phyloP scores from a whole-genome alignment of 2,329 filamentous ascomycete species.

The Fusarium ramigenum region DNA sequence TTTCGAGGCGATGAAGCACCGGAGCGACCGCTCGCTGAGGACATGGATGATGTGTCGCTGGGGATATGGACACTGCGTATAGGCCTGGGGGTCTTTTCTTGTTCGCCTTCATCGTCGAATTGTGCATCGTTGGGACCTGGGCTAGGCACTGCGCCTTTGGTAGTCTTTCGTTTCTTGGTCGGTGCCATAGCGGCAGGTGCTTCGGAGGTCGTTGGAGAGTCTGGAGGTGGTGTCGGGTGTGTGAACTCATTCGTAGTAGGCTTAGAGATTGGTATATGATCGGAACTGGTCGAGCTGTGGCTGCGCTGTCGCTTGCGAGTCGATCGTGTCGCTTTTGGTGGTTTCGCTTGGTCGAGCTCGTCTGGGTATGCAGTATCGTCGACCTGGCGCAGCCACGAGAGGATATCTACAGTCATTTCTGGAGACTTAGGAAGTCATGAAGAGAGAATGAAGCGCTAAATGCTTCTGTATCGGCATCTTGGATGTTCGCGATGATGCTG shows the following conservation, averaged over 20 bases:
- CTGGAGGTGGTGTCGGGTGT: neutral
- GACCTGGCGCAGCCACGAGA: neutral
- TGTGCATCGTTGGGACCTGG: neutral
- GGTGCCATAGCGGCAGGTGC: neutral
- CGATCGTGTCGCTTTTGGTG: neutral
- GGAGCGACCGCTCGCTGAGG: neutral
- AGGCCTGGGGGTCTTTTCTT: neutral
- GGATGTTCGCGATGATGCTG: neutral
- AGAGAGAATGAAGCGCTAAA: accelerated
- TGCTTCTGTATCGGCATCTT: neutral
- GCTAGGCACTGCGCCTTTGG: neutral
- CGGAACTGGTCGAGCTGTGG: neutral
- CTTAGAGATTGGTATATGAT: neutral
- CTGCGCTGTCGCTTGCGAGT: neutral
- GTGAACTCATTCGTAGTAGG: accelerated
- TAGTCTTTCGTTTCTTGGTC: neutral
- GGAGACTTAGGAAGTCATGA: accelerated
- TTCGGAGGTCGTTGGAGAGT: neutral
- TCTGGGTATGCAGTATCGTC: neutral
- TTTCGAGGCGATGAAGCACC: neutral
- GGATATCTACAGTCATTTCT: neutral
- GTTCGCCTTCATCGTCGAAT: neutral
- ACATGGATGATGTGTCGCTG: neutral
- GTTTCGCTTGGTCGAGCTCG: neutral
- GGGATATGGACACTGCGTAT: neutral